Evolutionary conservation across 306 rosid species (phyloP).

Genomic region (Abrus pulchellus): DNA sequence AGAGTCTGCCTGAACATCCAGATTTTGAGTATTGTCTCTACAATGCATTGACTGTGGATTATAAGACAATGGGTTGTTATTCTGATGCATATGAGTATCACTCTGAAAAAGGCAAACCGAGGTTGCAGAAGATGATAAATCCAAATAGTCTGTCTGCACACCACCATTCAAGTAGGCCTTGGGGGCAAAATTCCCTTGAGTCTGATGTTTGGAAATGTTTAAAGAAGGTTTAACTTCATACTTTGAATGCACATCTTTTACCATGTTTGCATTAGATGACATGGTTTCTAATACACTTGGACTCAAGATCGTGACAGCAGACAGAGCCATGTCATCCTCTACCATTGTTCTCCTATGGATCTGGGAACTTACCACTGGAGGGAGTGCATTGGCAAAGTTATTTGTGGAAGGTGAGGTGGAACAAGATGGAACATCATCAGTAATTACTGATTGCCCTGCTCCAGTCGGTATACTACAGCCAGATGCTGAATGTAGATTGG

Average conservation of each 20-base stretch:
- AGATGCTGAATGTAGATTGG: slow-evolving; percentile 57
- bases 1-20: slow-evolving; percentile 63
- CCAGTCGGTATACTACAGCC: slow-evolving; percentile 58
- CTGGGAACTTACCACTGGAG: slow-evolving; percentile 55
- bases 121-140: slow-evolving; percentile 78
- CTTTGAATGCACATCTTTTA: slow-evolving; percentile 67
- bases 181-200: slow-evolving; percentile 60
- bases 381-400: slow-evolving; percentile 61
- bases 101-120: slow-evolving; percentile 74
- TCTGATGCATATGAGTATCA: slow-evolving; percentile 66
- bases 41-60: slow-evolving; percentile 64
- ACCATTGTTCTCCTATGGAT: slow-evolving; percentile 49
- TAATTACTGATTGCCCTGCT: slow-evolving; percentile 72
- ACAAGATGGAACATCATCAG: slow-evolving; percentile 80
- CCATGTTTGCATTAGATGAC: slow-evolving; percentile 56
- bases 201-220: slow-evolving; percentile 65
- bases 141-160: slow-evolving; percentile 75
- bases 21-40: slow-evolving; percentile 67
- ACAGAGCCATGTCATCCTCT: slow-evolving; percentile 74
- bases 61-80: slow-evolving; percentile 57
- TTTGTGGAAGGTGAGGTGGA: slow-evolving; percentile 86
- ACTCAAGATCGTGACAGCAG: slow-evolving; percentile 63
- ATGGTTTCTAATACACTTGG: slow-evolving; percentile 58
- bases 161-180: slow-evolving; percentile 51
- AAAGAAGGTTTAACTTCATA: slow-evolving; percentile 69